A percentile compares a stretch with the other conserved stretches of the same genome.
Conservation (phyloP, 805 yeast species). For the Zygosaccharomyces gambellarensis region DNA sequence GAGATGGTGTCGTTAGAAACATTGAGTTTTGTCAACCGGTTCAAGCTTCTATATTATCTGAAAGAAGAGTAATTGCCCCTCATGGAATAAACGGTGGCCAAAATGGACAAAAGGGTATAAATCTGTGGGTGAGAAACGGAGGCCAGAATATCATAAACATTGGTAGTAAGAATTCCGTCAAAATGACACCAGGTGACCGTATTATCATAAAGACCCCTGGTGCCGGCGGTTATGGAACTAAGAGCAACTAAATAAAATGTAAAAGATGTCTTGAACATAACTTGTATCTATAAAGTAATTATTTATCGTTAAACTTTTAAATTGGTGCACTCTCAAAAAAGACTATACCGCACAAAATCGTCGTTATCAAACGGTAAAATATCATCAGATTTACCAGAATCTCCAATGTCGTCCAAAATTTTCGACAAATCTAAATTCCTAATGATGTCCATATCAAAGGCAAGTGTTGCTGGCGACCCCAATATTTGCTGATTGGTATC, state of each 20-base stretch:
- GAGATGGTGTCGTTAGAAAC: constrained; percentile 81
- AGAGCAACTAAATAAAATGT: neutral
- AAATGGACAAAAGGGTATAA: constrained; percentile 67
- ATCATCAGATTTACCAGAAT: constrained; percentile 3
- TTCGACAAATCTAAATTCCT: constrained; percentile 14
- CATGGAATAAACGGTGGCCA: constrained; percentile 82
- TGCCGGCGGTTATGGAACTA: constrained; percentile 72
- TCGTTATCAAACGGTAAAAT: constrained; percentile 10
- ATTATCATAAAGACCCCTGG: constrained; percentile 72
- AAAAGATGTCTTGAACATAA: neutral
- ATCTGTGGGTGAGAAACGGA: constrained; percentile 44
- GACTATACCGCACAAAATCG: constrained; percentile 10
- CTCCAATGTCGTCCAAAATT: constrained; percentile 9
- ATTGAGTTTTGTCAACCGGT: constrained; percentile 70
- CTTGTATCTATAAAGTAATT: neutral
- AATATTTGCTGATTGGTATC: neutral
- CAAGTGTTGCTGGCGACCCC: neutral
- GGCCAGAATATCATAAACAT: constrained; percentile 40
- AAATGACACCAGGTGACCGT: constrained; percentile 58
- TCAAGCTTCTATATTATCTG: constrained; percentile 76
- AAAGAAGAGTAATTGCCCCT: constrained; percentile 79
- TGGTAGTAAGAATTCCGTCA: constrained; percentile 67
- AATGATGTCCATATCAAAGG: constrained; percentile 6
- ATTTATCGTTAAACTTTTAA: neutral
- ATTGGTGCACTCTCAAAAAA: neutral